phyloP scores from a whole-genome alignment of 257 asterid genomes.

The Nicotiana noctiflora region DNA sequence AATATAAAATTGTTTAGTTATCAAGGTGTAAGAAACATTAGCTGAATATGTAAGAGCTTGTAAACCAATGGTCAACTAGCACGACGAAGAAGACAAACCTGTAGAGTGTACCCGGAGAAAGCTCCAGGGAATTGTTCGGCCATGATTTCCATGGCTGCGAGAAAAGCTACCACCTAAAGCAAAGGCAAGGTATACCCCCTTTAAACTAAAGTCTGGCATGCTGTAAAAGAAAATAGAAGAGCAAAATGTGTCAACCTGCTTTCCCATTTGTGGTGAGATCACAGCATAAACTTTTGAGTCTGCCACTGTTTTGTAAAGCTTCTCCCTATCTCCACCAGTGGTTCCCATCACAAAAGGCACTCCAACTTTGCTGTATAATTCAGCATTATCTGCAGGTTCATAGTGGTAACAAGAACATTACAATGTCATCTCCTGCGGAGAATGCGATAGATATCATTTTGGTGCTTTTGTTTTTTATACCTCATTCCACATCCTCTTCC shows the following conservation, averaged over 20 bases:
- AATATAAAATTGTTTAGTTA: background rate
- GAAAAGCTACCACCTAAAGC: conserved; percentile 86
- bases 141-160: conserved; percentile 91
- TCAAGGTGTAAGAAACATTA: background rate
- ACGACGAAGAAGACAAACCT: conserved; percentile 33
- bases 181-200: background rate
- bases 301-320: conserved; percentile 59
- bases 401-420: background rate
- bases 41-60: background rate
- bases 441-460: background rate
- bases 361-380: conserved; percentile 76
- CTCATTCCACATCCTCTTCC: background rate
- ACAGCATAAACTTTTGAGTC: conserved; percentile 76
- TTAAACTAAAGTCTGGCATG: background rate
- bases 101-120: conserved; percentile 77
- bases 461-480: background rate
- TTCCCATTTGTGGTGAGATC: conserved; percentile 99
- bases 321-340: conserved; percentile 96
- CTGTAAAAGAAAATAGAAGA: background rate
- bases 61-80: background rate
- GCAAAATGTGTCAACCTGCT: conserved; percentile 50
- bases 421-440: background rate
- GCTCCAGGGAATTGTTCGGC: conserved; percentile 95
- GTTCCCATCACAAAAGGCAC: conserved; percentile 98
- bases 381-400: conserved; percentile 60